Conservation (phyloP, 2,329 filamentous ascomycete genomes). For the Aspergillus nomiae region DNA sequence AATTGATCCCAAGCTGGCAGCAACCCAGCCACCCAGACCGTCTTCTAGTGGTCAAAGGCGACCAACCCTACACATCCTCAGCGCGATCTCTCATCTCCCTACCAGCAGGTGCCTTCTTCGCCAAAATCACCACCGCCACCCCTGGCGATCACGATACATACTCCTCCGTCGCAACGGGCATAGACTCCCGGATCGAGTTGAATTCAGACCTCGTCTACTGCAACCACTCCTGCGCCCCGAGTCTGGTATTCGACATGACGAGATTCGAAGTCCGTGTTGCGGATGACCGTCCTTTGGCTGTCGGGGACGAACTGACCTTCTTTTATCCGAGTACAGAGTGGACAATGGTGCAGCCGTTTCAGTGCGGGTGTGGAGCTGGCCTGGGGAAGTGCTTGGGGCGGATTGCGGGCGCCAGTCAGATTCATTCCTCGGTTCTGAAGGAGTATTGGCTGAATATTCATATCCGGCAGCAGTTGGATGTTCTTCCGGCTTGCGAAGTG, state of each 20-base stretch:
- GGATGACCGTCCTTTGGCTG: slow-evolving; percentile 32
- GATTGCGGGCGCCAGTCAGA: neutral
- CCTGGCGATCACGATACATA: slow-evolving; percentile 30
- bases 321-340: slow-evolving; percentile 48
- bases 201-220: slow-evolving; percentile 55
- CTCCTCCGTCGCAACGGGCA: slow-evolving; percentile 45
- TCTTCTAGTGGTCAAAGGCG: neutral
- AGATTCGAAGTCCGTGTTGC: slow-evolving; percentile 30
- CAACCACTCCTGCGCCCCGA: slow-evolving; percentile 55
- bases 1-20: slow-evolving; percentile 3
- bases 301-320: slow-evolving; percentile 42
- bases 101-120: neutral
- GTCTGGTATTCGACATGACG: slow-evolving; percentile 51
- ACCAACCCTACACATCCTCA: neutral
- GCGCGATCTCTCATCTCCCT: neutral
- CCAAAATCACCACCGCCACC: slow-evolving; percentile 7
- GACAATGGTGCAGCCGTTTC: slow-evolving; percentile 42
- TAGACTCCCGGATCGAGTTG: slow-evolving; percentile 49
- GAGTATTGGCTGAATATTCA: slow-evolving; percentile 3
- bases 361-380: slow-evolving; percentile 34
- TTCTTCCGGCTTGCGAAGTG: no score
- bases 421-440: neutral
- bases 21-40: slow-evolving; percentile 4
- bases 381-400: neutral
- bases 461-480: neutral